These are phyloP conservation scores for Thalassiosira profunda DNA, from an alignment of 108 stramenopile species.

Conservation along the genomic window DNA sequence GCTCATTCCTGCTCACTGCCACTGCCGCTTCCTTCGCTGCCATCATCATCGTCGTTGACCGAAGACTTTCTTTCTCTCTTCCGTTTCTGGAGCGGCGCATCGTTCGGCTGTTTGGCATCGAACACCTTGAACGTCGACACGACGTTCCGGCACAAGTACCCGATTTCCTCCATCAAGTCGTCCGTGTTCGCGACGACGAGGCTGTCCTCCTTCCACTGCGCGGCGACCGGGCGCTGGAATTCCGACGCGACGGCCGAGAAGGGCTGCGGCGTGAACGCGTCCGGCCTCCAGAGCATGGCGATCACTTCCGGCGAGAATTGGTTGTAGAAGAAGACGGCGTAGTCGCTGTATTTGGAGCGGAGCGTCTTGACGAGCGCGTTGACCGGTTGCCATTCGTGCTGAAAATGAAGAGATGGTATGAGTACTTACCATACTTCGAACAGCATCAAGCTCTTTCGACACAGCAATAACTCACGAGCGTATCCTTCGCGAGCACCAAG, in stretches of 20 bases:
- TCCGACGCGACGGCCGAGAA: constrained; percentile 81
- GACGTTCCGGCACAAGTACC: constrained; percentile 42
- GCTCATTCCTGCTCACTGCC: too few relatives aligned
- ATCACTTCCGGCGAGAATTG: constrained; percentile 79
- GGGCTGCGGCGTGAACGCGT: constrained; percentile 46
- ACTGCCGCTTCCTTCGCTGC: too few relatives aligned
- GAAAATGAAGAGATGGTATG: not conserved
- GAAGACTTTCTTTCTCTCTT: not conserved
- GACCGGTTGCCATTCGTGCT: constrained; percentile 77
- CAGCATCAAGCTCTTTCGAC: not conserved
- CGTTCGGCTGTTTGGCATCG: not conserved
- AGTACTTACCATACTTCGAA: not conserved
- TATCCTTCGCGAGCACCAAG: constrained; percentile 41
- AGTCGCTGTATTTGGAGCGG: constrained; percentile 58
- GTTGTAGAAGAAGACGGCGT: constrained; percentile 88
- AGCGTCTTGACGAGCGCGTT: constrained; percentile 57
- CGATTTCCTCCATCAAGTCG: constrained; percentile 72
- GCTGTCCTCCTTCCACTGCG: constrained; percentile 66
- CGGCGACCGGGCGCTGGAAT: constrained; percentile 55
- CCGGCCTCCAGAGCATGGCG: constrained; percentile 80
- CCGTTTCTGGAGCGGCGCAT: too few relatives aligned
- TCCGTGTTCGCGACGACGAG: constrained; percentile 60
- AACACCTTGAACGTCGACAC: constrained; percentile 61
- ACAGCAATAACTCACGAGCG: constrained; percentile 36
- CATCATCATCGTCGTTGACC: too few relatives aligned